Percentiles rank a stretch among this genome's conserved stretches.
phyloP scores from a whole-genome alignment of 1,284 basidiomycete species.

The Veloboletus limbatus region DNA sequence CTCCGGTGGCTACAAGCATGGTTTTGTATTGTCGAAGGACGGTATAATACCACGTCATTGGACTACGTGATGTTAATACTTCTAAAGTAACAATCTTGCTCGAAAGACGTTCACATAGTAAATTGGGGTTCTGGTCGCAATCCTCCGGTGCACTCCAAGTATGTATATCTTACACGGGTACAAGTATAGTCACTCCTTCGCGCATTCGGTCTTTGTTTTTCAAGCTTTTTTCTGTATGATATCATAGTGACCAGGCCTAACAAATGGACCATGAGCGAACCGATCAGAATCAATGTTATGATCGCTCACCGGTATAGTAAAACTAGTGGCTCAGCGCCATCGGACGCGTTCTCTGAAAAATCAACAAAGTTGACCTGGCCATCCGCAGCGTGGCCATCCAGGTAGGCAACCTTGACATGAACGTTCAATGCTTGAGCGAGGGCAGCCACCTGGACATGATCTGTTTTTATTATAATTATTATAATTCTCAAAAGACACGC shows the following conservation, averaged over 20 bases:
- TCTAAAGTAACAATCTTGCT: too few relatives aligned
- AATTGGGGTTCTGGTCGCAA: background rate
- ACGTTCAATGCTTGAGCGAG: slow-evolving; percentile 67
- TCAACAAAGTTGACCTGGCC: slow-evolving; percentile 68
- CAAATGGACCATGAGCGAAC: slow-evolving; percentile 8
- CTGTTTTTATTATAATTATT: slow-evolving; percentile 43
- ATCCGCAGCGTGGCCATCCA: slow-evolving; percentile 55
- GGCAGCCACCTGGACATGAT: slow-evolving; percentile 83
- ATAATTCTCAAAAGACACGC: too few relatives aligned
- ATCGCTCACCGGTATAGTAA: slow-evolving; percentile 71
- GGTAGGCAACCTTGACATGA: slow-evolving; percentile 76
- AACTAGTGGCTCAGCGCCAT: slow-evolving; percentile 46
- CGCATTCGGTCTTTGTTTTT: slow-evolving; percentile 1
- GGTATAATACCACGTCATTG: too few relatives aligned
- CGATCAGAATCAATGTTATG: background rate
- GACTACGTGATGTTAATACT: too few relatives aligned
- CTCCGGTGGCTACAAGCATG: background rate
- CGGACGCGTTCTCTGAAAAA: slow-evolving; percentile 49
- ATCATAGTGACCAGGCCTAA: slow-evolving; percentile 76
- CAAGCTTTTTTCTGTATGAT: slow-evolving; percentile 42
- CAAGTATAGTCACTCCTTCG: background rate
- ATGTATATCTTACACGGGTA: slow-evolving; percentile 14
- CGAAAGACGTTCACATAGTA: too few relatives aligned
- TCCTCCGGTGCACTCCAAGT: background rate
- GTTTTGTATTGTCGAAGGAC: too few relatives aligned